phyloP scores from a whole-genome alignment of 352 stramenopile genomes.

The Phytophthora cryptogea region DNA sequence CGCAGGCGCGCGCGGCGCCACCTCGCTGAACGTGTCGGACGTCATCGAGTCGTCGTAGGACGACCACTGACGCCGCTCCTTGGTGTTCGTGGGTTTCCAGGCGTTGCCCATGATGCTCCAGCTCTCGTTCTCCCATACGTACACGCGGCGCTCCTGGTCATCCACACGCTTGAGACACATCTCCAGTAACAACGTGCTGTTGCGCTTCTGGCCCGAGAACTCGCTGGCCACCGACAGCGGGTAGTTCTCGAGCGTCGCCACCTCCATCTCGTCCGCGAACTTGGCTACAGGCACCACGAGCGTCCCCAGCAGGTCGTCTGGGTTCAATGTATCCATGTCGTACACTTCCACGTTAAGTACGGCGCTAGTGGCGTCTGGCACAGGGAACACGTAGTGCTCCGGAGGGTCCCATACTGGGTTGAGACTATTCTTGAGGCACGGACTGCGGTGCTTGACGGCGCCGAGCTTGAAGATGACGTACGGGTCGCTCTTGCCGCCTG shows the following conservation, averaged over 20 bases:
- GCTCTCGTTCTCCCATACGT: constrained; percentile 72
- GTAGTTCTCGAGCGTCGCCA: constrained; percentile 57
- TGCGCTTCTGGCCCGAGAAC: constrained; percentile 48
- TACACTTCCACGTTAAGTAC: constrained; percentile 64
- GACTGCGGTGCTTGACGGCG: constrained; percentile 56
- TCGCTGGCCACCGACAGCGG: constrained; percentile 46
- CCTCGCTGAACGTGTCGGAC: constrained; percentile 49
- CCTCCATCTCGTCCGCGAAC: constrained; percentile 46
- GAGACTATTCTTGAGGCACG: constrained; percentile 64
- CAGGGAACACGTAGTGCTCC: constrained; percentile 65
- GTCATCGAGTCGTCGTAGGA: constrained; percentile 53
- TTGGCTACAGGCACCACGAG: constrained; percentile 57
- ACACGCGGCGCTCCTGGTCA: constrained; percentile 44
- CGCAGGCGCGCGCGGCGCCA: constrained; percentile 42
- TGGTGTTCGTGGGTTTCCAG: constrained; percentile 52
- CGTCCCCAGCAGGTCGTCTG: constrained; percentile 65
- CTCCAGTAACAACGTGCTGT: constrained; percentile 60
- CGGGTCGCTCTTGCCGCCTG: constrained; percentile 71
- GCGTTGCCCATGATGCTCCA: constrained; percentile 46
- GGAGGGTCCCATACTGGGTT: constrained; percentile 66
- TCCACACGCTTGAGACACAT: constrained; percentile 46
- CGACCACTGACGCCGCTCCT: constrained; percentile 56
- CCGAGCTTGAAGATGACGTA: constrained; percentile 69
- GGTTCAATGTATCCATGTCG: constrained; percentile 68
- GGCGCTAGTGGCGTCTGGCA: constrained; percentile 43